These are phyloP conservation scores for Henningerozyma blattae DNA, from an alignment of 805 yeast genomes.

Conservation along the genomic window DNA sequence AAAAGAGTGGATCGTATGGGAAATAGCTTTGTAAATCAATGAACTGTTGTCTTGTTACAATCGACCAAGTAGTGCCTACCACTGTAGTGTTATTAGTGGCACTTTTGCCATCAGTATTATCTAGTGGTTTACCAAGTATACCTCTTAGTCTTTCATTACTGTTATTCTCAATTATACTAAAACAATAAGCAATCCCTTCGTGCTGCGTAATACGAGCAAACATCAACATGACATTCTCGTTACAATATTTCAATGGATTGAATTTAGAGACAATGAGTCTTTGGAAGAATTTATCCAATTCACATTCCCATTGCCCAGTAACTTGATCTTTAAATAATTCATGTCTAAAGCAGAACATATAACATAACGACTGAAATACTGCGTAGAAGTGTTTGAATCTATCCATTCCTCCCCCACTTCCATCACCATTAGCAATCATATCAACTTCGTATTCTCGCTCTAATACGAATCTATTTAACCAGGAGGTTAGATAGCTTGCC, in stretches of 20 bases:
- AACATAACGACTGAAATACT: slow-evolving; percentile 78
- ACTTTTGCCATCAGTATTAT: slow-evolving; percentile 2
- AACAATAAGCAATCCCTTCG: slow-evolving; percentile 85
- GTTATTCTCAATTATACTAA: slow-evolving; percentile 83
- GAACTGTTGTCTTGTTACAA: slow-evolving; percentile 65
- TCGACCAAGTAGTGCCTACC: slow-evolving; percentile 26
- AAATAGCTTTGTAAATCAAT: slow-evolving; percentile 87
- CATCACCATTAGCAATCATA: too few species aligned
- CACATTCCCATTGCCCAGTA: slow-evolving; percentile 57
- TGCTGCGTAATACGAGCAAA: slow-evolving; percentile 88
- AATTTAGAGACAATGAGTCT: slow-evolving; percentile 75
- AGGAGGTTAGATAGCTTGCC: slow-evolving; percentile 66
- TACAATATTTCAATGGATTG: slow-evolving; percentile 88
- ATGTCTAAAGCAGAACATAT: slow-evolving; percentile 86
- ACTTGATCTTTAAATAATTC: slow-evolving; percentile 37
- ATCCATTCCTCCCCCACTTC: slow-evolving; percentile 70
- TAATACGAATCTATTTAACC: slow-evolving; percentile 70
- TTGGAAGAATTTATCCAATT: slow-evolving; percentile 76
- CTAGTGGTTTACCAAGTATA: slow-evolving; percentile 27
- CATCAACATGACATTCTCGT: slow-evolving; percentile 84
- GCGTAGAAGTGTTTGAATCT: slow-evolving; percentile 83
- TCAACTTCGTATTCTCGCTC: slow-evolving; percentile 80
- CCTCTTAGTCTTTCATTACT: slow-evolving; percentile 39
- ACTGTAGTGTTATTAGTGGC: slow-evolving; percentile 4
- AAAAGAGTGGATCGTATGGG: slow-evolving; percentile 86